Evolutionary conservation across 176 grass and related monocot species (phyloP).

Genomic region (Triticum monococcum): DNA sequence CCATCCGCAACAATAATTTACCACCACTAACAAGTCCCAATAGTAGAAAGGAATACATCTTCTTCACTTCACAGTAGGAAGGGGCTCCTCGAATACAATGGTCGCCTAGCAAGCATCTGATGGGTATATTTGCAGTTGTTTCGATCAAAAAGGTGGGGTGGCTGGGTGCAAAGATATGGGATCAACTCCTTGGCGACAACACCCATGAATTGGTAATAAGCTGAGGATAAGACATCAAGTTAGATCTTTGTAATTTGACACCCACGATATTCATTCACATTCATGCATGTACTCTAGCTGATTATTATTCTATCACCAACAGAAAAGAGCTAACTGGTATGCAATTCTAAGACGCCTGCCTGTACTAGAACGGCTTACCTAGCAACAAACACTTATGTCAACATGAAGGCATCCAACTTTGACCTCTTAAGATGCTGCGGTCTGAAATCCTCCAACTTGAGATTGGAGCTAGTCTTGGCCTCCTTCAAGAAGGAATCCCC

Average conservation of each 20-base stretch:
- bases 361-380: constrained; percentile 39
- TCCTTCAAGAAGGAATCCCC: constrained; percentile 78
- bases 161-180: constrained; percentile 26
- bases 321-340: not conserved
- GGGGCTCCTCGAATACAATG: constrained; percentile 18
- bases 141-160: constrained; percentile 22
- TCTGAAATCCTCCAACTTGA: constrained; percentile 79
- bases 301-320: not conserved
- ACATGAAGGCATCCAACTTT: constrained; percentile 82
- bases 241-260: not conserved
- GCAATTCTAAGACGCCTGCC: not conserved
- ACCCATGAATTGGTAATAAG: constrained; percentile 42
- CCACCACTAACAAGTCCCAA: constrained; percentile 29
- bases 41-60: constrained; percentile 17
- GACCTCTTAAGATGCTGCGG: constrained; percentile 50
- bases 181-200: constrained; percentile 16
- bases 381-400: constrained; percentile 36
- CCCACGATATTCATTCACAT: not conserved
- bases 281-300: not conserved
- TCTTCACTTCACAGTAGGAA: constrained; percentile 8
- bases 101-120: not conserved
- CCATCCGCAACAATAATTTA: constrained; percentile 8
- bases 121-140: constrained; percentile 17
- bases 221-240: constrained; percentile 43
- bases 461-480: constrained; percentile 57